These are phyloP conservation scores for Neonectria punicea DNA, from an alignment of 2,329 filamentous ascomycete species.

Conservation along the genomic window DNA sequence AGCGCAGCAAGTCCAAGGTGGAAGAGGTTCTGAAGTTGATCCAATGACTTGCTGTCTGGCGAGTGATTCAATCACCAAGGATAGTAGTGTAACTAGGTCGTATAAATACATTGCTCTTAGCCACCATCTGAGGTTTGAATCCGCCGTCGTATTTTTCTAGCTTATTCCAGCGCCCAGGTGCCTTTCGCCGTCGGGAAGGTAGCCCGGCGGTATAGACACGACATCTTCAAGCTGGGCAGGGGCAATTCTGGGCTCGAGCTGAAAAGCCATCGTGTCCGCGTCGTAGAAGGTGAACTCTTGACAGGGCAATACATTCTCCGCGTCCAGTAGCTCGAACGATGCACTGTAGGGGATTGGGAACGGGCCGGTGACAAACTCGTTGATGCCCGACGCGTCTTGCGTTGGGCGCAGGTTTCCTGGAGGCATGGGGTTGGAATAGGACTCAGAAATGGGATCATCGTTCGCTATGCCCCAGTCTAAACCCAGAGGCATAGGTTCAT, in stretches of 20 bases:
- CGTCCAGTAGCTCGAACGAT: not conserved
- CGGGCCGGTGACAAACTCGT: not conserved
- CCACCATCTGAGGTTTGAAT: too few relatives aligned
- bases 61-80: not conserved
- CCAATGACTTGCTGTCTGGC: not conserved
- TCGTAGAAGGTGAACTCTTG: not conserved
- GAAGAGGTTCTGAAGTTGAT: constrained; percentile 41
- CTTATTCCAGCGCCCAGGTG: not conserved
- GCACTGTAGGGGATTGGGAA: not conserved
- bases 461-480: not conserved
- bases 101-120: not conserved
- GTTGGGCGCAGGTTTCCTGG: not conserved
- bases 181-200: not conserved
- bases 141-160: not conserved
- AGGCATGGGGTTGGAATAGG: not conserved
- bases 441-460: not conserved
- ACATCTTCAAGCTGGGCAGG: not conserved
- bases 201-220: not conserved
- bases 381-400: not conserved
- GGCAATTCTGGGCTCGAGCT: not conserved
- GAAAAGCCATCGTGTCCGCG: not conserved
- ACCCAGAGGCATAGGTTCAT: not conserved
- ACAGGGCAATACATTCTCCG: not conserved
- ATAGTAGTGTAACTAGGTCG: not conserved
- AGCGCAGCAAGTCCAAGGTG: constrained; percentile 51